Base-by-base conservation (phyloP, 768 basidiomycete genomes). In the Serendipita sp. region DNA sequence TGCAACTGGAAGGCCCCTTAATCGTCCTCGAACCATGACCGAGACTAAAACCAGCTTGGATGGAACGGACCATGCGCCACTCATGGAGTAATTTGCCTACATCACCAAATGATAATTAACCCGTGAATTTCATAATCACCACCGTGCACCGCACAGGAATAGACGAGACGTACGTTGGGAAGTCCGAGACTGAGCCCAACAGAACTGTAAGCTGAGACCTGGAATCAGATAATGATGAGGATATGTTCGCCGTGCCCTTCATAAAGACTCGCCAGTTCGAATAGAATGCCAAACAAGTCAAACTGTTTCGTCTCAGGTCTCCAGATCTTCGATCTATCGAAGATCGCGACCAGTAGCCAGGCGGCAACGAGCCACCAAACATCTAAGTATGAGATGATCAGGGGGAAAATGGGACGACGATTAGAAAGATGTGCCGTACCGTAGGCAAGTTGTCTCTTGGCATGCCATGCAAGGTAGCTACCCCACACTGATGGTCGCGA, bases 331-430 rank as follows among this genome's bases (percentile, higher is more conserved):
- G 10, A 54, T 38, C 45, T 35, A 11, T 60, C 56, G 56, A 60
- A 60, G 34, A 60, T 60, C 4, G 56, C 16, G 37, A 60, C n/a
- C 4, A 96, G 73, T 74, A 93, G 92, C 15, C 97, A 74, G 0
- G 90, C 92, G 10, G 89, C 73, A 0, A 78, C 88, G 28, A 98
- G 74, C 92, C 92, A 96, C 95, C 94, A 96, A 82, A 97, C 92
- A 74, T 96, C 94, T 53, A 34, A 8, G 48, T 16, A 24, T 13
- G 7, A 41, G 5, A 7, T 18, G 8, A 18, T 46, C 45, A 46
- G 45, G 18, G 15, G 18, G 18, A 46, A 46, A 18, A 46, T 46
- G 45, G 45, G 45, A 18, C 45, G 24, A 7, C 5, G 41, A 41
- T 41, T 13, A 41, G 41, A 41, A 41, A 13, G 41, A 41, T 5